A percentile compares a stretch with the other conserved stretches of the same genome.
Evolutionary conservation across 257 asterid species (phyloP).

Genomic region (Solanum medicagineum): DNA sequence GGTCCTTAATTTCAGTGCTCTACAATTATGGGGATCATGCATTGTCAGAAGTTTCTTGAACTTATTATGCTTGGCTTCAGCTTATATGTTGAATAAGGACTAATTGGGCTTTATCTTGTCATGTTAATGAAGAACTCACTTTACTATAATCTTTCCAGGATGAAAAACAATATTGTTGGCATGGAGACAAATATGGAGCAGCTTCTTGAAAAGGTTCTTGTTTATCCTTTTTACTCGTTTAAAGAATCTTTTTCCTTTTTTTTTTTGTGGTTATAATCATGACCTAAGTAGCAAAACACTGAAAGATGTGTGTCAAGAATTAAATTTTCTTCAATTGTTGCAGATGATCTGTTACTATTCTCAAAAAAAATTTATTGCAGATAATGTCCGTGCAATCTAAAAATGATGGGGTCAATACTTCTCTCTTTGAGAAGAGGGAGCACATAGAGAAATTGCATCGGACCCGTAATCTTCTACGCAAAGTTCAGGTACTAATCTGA

Average conservation of each 20-base stretch:
- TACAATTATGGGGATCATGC: not conserved
- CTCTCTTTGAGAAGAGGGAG: conserved; percentile 91
- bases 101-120: not conserved
- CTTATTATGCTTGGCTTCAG: not conserved
- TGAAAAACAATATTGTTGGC: conserved; percentile 93
- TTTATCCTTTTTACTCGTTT: conserved; percentile 1
- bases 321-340: conserved; percentile 2
- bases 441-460: conserved; percentile 96
- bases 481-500: conserved; percentile 71
- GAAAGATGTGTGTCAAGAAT: not conserved
- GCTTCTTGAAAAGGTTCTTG: conserved; percentile 92
- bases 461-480: conserved; percentile 85
- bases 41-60: not conserved
- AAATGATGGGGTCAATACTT: conserved; percentile 95
- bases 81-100: not conserved
- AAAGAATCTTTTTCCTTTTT: not conserved
- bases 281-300: not conserved
- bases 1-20: not conserved
- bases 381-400: conserved; percentile 91
- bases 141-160: conserved; percentile 31
- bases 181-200: conserved; percentile 98
- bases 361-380: conserved; percentile 27
- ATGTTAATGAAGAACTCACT: not conserved
- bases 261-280: not conserved
- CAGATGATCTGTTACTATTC: conserved; percentile 37